phyloP scores from a whole-genome alignment of 768 basidiomycete genomes.

The Xerocomellus chrysenteron region DNA sequence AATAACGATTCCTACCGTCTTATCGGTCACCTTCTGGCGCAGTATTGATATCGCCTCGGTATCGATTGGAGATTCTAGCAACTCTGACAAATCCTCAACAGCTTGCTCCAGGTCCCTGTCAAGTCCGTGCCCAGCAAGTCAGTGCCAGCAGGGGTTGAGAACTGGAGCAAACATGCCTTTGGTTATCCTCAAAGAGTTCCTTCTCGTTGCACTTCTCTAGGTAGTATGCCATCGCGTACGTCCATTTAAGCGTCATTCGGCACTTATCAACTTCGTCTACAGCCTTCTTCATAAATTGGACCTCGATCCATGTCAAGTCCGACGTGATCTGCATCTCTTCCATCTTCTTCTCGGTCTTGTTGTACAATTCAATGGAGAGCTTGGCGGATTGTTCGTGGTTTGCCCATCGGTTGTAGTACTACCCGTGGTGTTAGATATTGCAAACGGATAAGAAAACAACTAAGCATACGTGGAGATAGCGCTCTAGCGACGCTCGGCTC shows the following conservation, averaged over 20 bases:
- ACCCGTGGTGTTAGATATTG: constrained; percentile 1
- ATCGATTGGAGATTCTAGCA: constrained; percentile 90
- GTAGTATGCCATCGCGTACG: constrained; percentile 99
- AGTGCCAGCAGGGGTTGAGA: background rate
- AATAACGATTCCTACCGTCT: constrained; percentile 59
- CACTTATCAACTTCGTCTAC: constrained; percentile 90
- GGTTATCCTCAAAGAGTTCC: constrained; percentile 96
- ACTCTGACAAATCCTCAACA: constrained; percentile 91
- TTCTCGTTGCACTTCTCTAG: constrained; percentile 88
- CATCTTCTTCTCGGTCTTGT: constrained; percentile 99
- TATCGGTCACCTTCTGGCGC: constrained; percentile 93
- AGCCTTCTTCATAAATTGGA: constrained; percentile 98
- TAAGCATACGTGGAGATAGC: constrained; percentile 87
- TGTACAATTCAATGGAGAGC: constrained; percentile 87
- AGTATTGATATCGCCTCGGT: constrained; percentile 76
- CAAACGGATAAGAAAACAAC: background rate
- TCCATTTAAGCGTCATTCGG: constrained; percentile 97
- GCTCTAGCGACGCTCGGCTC: constrained; percentile 87
- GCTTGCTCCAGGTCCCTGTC: constrained; percentile 87
- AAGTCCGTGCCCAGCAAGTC: background rate
- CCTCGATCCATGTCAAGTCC: constrained; percentile 95
- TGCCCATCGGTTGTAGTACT: constrained; percentile 99
- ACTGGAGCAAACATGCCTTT: constrained; percentile 52
- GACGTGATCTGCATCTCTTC: constrained; percentile 97
- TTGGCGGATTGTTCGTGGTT: constrained; percentile 99